Percentiles rank a stretch among this genome's conserved stretches.
phyloP scores from a whole-genome alignment of 371 early-diverging fungal species.

The Mortierella sp. region DNA sequence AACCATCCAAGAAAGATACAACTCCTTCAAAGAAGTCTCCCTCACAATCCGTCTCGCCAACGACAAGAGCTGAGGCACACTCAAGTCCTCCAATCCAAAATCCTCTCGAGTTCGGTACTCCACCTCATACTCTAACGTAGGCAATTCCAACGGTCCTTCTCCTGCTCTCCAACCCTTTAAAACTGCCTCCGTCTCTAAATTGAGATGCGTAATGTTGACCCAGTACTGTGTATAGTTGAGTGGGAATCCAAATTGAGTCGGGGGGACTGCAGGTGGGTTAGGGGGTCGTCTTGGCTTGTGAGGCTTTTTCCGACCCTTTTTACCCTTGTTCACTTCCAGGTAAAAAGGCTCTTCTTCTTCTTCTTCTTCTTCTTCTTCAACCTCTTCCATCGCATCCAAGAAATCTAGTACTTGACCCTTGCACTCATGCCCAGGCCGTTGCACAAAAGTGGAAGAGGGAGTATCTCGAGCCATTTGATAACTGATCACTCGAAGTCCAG shows the following conservation, averaged over 20 bases:
- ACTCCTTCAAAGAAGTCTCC: conserved; percentile 7
- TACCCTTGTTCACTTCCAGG: conserved; percentile 12
- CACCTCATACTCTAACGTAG: conserved; percentile 54
- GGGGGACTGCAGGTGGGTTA: conserved; percentile 35
- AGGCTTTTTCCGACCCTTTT: conserved; percentile 31
- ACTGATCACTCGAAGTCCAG: conserved; percentile 68
- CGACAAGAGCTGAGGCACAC: conserved; percentile 57
- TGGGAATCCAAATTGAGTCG: conserved; percentile 55
- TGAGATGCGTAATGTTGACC: conserved; percentile 59
- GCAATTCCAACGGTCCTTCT: background rate
- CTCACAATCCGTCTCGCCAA: conserved; percentile 59
- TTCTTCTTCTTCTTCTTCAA: conserved; percentile 22
- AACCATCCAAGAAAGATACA: conserved; percentile 48
- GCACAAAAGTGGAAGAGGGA: background rate
- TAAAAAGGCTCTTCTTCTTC: conserved; percentile 13
- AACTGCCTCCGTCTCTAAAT: conserved; percentile 8
- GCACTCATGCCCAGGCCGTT: background rate
- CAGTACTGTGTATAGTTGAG: conserved; percentile 71
- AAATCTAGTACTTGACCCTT: background rate
- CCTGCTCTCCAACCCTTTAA: too few species aligned
- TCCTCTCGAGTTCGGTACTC: conserved; percentile 70
- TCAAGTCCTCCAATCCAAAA: conserved; percentile 71
- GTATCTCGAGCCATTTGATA: conserved; percentile 25
- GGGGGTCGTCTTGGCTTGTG: conserved; percentile 30
- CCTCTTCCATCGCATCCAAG: background rate